A percentile compares a stretch with the other conserved stretches of the same genome.
Evolutionary conservation across 345 rosid genomes (phyloP).

Genomic region (Luvunga scandens): DNA sequence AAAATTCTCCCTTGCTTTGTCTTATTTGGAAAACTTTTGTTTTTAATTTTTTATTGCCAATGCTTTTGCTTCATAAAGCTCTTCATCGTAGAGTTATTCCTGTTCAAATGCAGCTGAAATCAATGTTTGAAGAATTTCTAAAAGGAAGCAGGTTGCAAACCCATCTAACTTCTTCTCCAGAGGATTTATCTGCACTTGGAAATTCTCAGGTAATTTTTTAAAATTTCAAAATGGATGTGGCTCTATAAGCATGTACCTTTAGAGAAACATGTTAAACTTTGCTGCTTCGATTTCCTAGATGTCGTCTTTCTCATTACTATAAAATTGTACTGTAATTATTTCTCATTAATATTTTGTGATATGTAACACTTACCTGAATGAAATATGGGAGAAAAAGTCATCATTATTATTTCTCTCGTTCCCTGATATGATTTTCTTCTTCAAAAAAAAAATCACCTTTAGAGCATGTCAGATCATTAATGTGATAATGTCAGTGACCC

Average conservation of each 20-base stretch:
- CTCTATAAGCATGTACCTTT: background rate
- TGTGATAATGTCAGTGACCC: no score
- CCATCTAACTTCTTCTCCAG: constrained; percentile 33
- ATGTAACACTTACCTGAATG: background rate
- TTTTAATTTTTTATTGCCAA: background rate
- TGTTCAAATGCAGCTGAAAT: constrained; percentile 41
- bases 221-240: background rate
- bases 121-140: constrained; percentile 32
- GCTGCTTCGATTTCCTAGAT: background rate
- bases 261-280: background rate
- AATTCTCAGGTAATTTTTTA: constrained; percentile 41
- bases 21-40: background rate
- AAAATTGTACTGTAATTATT: background rate
- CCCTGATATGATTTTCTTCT: background rate
- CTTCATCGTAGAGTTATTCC: constrained; percentile 2
- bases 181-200: constrained; percentile 37
- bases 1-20: background rate
- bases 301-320: background rate
- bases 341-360: background rate
- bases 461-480: no score
- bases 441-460: background rate
- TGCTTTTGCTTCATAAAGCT: background rate
- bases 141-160: constrained; percentile 29
- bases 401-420: background rate
- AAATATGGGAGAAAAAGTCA: background rate